Evolutionary conservation across 2,329 filamentous ascomycete species (phyloP).

Genomic region (Escovopsis sp.): DNA sequence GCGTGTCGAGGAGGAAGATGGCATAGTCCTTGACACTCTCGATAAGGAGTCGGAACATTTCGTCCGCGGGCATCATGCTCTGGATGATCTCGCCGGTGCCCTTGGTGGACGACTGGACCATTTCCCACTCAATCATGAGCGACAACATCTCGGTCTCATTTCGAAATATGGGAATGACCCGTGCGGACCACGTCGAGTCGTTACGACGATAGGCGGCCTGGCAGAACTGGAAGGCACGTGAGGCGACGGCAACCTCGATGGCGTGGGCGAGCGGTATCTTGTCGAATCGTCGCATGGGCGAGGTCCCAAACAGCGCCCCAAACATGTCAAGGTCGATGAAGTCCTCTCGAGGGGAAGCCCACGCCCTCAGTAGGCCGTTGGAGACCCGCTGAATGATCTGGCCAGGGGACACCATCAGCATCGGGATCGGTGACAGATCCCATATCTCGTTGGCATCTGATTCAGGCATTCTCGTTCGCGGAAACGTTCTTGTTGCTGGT

Average conservation of each 20-base stretch:
- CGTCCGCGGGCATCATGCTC: constrained; percentile 26
- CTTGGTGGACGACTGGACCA: constrained; percentile 6
- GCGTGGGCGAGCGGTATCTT: constrained; percentile 12
- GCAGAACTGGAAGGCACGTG: constrained; percentile 12
- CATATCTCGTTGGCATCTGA: neutral
- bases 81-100: constrained; percentile 10
- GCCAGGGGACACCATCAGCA: constrained; percentile 16
- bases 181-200: constrained; percentile 14
- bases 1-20: constrained; percentile 45
- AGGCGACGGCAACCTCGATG: constrained; percentile 16
- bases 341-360: constrained; percentile 11
- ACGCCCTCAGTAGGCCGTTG: constrained; percentile 14
- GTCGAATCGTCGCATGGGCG: constrained; percentile 13
- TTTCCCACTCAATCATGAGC: constrained; percentile 19
- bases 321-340: constrained; percentile 17
- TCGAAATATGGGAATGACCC: constrained; percentile 18
- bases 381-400: constrained; percentile 18
- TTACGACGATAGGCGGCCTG: constrained; percentile 8
- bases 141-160: constrained; percentile 13
- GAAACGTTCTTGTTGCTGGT: no score
- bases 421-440: constrained; percentile 14
- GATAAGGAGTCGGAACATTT: constrained; percentile 45
- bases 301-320: constrained; percentile 13
- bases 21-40: constrained; percentile 48
- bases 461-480: neutral